These are phyloP conservation scores for Lasiodiplodia theobromae DNA, from an alignment of 2,329 filamentous ascomycete species.

Conservation along the genomic window DNA sequence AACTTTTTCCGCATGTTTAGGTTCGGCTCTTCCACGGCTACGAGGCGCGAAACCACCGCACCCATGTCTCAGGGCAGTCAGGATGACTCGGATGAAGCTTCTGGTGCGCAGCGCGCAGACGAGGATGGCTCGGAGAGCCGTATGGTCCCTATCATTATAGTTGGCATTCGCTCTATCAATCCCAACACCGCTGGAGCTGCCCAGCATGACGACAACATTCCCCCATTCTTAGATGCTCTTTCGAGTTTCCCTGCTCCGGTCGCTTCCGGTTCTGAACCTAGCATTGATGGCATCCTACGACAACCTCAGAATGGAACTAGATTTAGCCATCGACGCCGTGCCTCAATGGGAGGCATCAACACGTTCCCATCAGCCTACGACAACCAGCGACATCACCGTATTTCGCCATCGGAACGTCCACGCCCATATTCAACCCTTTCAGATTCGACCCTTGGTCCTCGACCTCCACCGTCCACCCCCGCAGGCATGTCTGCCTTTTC, in stretches of 20 bases:
- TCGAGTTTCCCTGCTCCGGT: constrained; percentile 56
- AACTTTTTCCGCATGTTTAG: constrained; percentile 75
- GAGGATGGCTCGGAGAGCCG: constrained; percentile 59
- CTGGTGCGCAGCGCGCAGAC: constrained; percentile 36
- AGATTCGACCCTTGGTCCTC: constrained; percentile 65
- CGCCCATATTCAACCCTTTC: constrained; percentile 55
- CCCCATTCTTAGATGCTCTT: constrained; percentile 59
- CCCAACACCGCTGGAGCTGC: constrained; percentile 53
- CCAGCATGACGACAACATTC: constrained; percentile 53
- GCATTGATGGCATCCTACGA: constrained; percentile 58
- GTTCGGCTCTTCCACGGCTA: constrained; percentile 61
- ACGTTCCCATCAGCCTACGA: constrained; percentile 60
- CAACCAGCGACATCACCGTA: constrained; percentile 59
- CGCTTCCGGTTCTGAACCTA: constrained; percentile 55
- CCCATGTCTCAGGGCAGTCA: constrained; percentile 35
- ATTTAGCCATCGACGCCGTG: constrained; percentile 60
- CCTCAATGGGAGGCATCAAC: constrained; percentile 61
- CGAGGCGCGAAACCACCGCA: constrained; percentile 4
- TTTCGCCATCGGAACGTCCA: constrained; percentile 48
- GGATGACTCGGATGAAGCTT: constrained; percentile 35
- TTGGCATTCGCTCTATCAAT: constrained; percentile 71
- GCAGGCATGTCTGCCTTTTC: constrained; percentile 62
- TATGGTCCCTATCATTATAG: constrained; percentile 73
- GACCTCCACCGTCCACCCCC: constrained; percentile 69
- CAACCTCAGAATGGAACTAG: constrained; percentile 63